Evolutionary conservation across 768 basidiomycete species (phyloP), one percentile per base, ranked within the genome.

Genomic region (Collybia sordida): DNA sequence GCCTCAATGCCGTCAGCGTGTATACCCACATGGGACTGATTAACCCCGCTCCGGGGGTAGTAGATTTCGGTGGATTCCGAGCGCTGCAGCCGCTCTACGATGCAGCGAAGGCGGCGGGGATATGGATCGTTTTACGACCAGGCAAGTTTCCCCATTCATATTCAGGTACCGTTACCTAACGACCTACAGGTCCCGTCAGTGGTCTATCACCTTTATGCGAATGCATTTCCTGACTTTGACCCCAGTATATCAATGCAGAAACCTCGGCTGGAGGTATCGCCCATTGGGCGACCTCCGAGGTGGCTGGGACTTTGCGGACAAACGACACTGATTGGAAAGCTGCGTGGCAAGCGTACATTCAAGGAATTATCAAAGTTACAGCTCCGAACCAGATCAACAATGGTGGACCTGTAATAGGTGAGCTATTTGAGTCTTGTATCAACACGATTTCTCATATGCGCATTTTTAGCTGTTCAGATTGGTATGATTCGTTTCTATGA

Each of bases 21-120:
- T 92, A 92, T 58, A 81, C 81, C 0, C 89, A 92, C 55, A 88
- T 90, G 90, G 90, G 80, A 3, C 62, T 90, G 37, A 78, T 82
- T 25, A 88, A 92, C 54, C 91, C 89, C 7, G 76, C 88, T 0
- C 85, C 78, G 28, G 88, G 82, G 3, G 80, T 88, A 0, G 65
- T 91, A 27, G 89, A 93, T 60, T 89, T 92, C 55, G 62, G 78
- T 54, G 82, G 80, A 24, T 90, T 81, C 67, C 80, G 88, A 36
- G 82, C 82, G 5, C 66, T 92, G 41, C 72, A 83, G 52, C 83
- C 88, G 4, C 68, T 93, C 17, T 90, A 79, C 52, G 86, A 91
- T 50, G 86, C 87, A 6, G 89, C 89, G 1, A 81, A 76, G 55
- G 80, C 73, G 7, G 82, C 82, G 5, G 91, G 91, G 1, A 72